These are phyloP conservation scores for Trifolium subterraneum DNA, from an alignment of 306 rosid species.

Conservation along the genomic window DNA sequence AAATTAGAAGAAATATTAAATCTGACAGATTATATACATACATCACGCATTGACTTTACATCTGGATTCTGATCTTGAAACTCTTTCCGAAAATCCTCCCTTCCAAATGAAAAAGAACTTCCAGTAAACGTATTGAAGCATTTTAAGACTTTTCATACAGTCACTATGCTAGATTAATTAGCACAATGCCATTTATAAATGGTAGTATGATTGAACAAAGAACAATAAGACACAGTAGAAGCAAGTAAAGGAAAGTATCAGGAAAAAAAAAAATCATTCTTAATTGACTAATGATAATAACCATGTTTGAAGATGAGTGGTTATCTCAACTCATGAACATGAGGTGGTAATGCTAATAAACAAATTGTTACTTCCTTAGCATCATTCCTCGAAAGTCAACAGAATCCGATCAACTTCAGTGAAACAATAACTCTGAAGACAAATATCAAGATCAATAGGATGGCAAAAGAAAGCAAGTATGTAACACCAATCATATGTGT, in stretches of 20 bases:
- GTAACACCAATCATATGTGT: constrained; percentile 10
- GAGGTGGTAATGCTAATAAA: neutral
- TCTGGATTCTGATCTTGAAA: constrained; percentile 85
- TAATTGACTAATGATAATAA: constrained; percentile 18
- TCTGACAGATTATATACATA: constrained; percentile 44
- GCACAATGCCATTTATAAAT: constrained; percentile 15
- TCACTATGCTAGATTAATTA: constrained; percentile 26
- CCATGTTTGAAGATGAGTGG: constrained; percentile 14
- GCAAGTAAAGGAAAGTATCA: constrained; percentile 20
- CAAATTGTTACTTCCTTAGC: constrained; percentile 6
- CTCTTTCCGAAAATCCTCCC: constrained; percentile 95
- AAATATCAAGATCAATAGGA: neutral
- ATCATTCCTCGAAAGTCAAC: constrained; percentile 35
- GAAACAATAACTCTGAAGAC: constrained; percentile 7
- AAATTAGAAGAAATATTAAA: constrained; percentile 21
- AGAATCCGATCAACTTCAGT: constrained; percentile 9
- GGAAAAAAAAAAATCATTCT: constrained; percentile 20
- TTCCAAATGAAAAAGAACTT: constrained; percentile 49
- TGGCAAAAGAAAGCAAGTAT: constrained; percentile 26
- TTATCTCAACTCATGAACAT: constrained; percentile 15
- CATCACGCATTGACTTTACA: constrained; percentile 88
- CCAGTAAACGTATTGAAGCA: constrained; percentile 39
- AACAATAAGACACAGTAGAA: constrained; percentile 26
- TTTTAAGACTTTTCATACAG: constrained; percentile 17
- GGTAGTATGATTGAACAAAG: constrained; percentile 27